phyloP scores from a whole-genome alignment of 2,329 filamentous ascomycete genomes.

The Ilyonectria destructans region DNA sequence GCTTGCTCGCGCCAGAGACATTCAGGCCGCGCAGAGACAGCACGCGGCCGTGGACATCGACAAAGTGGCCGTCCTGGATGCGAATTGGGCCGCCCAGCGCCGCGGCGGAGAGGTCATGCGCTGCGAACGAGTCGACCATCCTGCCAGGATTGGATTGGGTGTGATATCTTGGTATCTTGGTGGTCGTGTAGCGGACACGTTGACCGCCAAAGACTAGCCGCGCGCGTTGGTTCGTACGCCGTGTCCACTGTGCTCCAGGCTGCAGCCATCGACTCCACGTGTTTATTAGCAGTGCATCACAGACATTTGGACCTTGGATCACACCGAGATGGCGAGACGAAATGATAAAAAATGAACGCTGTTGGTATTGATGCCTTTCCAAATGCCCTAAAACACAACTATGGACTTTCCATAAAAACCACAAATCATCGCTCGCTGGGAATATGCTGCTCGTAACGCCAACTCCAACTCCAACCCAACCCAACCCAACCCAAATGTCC shows the following conservation, averaged over 20 bases:
- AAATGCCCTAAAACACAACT: background rate
- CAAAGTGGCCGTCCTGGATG: constrained; percentile 51
- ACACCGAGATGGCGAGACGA: background rate
- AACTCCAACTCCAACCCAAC: constrained; percentile 10
- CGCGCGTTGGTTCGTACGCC: background rate
- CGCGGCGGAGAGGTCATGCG: constrained; percentile 55
- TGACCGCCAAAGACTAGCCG: background rate
- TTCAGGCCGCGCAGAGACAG: constrained; percentile 60
- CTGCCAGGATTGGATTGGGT: constrained; percentile 6
- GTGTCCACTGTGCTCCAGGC: background rate
- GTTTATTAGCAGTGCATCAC: background rate
- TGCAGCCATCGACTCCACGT: constrained; percentile 3
- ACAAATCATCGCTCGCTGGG: background rate
- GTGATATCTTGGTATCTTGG: background rate
- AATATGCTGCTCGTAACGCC: constrained; percentile 10
- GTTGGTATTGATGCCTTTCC: background rate
- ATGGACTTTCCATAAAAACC: background rate
- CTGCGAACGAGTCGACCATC: constrained; percentile 45
- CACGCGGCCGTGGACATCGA: constrained; percentile 57
- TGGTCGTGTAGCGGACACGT: constrained; percentile 23
- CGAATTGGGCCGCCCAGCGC: constrained; percentile 53
- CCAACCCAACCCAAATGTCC: constrained; percentile 10
- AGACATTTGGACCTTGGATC: background rate
- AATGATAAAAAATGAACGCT: background rate
- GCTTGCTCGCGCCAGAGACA: constrained; percentile 59